Conservation (phyloP, 345 rosid species). For the Corchorus olitorius region DNA sequence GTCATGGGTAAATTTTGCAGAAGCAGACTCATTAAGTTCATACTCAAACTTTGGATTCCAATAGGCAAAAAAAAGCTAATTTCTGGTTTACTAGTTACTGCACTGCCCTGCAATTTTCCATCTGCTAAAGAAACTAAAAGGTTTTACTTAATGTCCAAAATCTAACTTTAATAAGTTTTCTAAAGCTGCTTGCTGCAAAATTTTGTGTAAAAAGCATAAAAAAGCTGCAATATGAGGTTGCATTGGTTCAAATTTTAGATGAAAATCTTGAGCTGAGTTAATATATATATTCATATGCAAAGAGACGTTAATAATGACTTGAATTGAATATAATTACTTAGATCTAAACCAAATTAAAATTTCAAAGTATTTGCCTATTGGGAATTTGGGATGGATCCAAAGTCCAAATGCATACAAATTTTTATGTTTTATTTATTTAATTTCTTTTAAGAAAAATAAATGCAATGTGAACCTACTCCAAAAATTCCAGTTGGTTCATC, state of each 20-base stretch:
- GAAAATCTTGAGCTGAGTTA: neutral
- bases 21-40: too few species aligned
- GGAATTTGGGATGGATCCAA: constrained; percentile 29
- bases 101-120: neutral
- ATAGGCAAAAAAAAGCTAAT: neutral
- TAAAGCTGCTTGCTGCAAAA: neutral
- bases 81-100: neutral
- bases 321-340: too few species aligned
- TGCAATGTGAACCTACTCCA: neutral
- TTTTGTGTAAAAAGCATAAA: neutral
- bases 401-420: constrained; percentile 17
- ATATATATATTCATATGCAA: neutral
- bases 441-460: neutral
- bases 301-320: constrained; percentile 20
- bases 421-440: too few species aligned
- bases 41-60: too few species aligned
- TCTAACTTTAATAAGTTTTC: neutral
- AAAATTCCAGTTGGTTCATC: neutral
- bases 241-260: neutral
- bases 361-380: neutral
- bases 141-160: constrained; percentile 14
- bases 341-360: too few species aligned
- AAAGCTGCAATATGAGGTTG: neutral
- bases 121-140: neutral
- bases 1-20: too few species aligned